Evolutionary conservation across 192 early-diverging fungal species (phyloP).

Genomic region (Spizellomyces sp.): DNA sequence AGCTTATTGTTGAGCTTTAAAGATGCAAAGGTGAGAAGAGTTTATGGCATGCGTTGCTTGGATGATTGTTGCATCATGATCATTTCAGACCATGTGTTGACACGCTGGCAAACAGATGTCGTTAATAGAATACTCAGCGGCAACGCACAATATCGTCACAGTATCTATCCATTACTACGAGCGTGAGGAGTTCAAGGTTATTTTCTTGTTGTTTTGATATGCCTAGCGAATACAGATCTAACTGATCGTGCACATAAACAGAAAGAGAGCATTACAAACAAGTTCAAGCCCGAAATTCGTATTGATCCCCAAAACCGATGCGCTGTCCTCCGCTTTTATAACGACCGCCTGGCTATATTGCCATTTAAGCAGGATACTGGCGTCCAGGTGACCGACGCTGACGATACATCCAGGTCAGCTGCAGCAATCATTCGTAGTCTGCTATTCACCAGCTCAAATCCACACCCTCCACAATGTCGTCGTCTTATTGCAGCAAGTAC

Average conservation of each 20-base stretch:
- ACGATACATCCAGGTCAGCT: constrained; percentile 57
- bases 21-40: constrained; percentile 76
- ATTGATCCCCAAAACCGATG: constrained; percentile 89
- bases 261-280: constrained; percentile 69
- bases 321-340: constrained; percentile 85
- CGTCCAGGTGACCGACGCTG: constrained; percentile 50
- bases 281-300: constrained; percentile 63
- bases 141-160: constrained; percentile 77
- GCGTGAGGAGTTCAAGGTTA: constrained; percentile 81
- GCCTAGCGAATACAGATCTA: neutral
- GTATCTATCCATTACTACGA: constrained; percentile 98
- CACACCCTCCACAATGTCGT: neutral
- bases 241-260: constrained; percentile 15
- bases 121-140: constrained; percentile 79
- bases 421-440: neutral
- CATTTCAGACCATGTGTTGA: neutral
- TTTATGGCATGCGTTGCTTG: neutral
- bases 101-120: constrained; percentile 71
- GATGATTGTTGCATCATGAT: neutral
- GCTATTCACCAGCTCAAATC: neutral
- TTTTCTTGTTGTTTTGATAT: neutral
- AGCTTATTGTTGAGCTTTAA: constrained; percentile 75
- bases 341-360: constrained; percentile 84
- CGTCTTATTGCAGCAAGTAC: constrained; percentile 31
- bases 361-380: constrained; percentile 69